A percentile compares a stretch with the other conserved stretches of the same genome.
phyloP scores from a whole-genome alignment of 495 filamentous ascomycete genomes.

The Platismatia glauca region DNA sequence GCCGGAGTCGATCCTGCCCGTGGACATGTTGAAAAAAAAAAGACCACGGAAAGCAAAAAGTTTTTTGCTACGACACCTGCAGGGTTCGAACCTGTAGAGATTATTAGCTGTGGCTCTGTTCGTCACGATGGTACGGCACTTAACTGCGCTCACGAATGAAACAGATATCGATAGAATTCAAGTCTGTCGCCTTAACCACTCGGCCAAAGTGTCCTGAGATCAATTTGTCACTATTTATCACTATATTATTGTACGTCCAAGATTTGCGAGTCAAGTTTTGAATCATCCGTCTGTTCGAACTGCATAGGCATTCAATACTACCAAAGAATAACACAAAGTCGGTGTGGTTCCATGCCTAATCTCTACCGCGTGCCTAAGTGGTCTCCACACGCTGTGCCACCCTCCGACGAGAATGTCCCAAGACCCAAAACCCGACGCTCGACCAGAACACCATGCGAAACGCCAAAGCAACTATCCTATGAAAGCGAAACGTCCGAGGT shows the following conservation, averaged over 20 bases:
- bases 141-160: slow-evolving; percentile 28
- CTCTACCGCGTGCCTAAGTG: neutral
- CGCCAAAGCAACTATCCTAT: slow-evolving; percentile 4
- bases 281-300: neutral
- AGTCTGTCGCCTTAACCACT: slow-evolving; percentile 31
- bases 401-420: neutral
- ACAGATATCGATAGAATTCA: slow-evolving; percentile 26
- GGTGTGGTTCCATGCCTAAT: neutral
- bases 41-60: neutral
- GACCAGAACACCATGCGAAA: neutral
- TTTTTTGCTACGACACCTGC: slow-evolving; percentile 21
- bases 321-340: neutral
- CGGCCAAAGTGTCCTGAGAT: slow-evolving; percentile 26
- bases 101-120: too few species aligned
- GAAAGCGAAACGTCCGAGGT: slow-evolving; percentile 22
- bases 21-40: too few species aligned
- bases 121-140: too few species aligned
- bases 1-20: too few species aligned
- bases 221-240: neutral
- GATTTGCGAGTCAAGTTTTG: too few species aligned
- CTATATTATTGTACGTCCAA: neutral
- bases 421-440: neutral
- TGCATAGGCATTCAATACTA: neutral
- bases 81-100: slow-evolving; percentile 31
- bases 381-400: slow-evolving; percentile 10